A percentile compares a stretch with the other conserved stretches of the same genome.
These are phyloP conservation scores for Aspergillus heteromorphus DNA, from an alignment of 495 filamentous ascomycete genomes.

Conservation along the genomic window DNA sequence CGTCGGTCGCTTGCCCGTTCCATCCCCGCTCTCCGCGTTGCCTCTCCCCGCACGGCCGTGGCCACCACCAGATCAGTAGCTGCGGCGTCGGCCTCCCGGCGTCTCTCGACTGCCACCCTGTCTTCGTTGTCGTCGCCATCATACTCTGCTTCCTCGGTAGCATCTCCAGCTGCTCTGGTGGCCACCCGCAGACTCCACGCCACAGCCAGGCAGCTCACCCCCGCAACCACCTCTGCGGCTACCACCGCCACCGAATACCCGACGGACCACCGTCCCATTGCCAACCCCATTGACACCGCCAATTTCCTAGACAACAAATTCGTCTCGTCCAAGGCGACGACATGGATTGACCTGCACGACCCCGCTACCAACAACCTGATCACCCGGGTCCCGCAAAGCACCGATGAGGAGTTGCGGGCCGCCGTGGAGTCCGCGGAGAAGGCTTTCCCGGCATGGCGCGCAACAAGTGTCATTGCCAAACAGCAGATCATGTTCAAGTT, in stretches of 20 bases:
- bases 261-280: slow-evolving; percentile 74
- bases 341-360: slow-evolving; percentile 89
- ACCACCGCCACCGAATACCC: slow-evolving; percentile 68
- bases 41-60: slow-evolving; percentile 37
- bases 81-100: slow-evolving; percentile 24
- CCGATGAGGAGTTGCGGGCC: slow-evolving; percentile 80
- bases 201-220: slow-evolving; percentile 53
- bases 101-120: slow-evolving; percentile 21
- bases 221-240: slow-evolving; percentile 49
- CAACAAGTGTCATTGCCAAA: slow-evolving; percentile 73
- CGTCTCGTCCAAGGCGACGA: slow-evolving; percentile 59
- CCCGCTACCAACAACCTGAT: slow-evolving; percentile 97
- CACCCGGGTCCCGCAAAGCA: slow-evolving; percentile 95
- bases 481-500: slow-evolving; percentile 99
- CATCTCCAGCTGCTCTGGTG: slow-evolving; percentile 19
- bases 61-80: slow-evolving; percentile 14
- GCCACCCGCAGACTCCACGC: slow-evolving; percentile 48
- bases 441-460: slow-evolving; percentile 84
- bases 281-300: slow-evolving; percentile 69
- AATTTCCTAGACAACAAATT: slow-evolving; percentile 94
- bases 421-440: slow-evolving; percentile 83
- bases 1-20: slow-evolving; percentile 38
- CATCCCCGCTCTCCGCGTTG: slow-evolving; percentile 41
- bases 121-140: slow-evolving; percentile 20
- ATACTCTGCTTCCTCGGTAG: slow-evolving; percentile 16